Evolutionary conservation across 2,329 filamentous ascomycete genomes (phyloP), one percentile per base, ranked within the genome.

Genomic region (Beauveria pseudobassiana): DNA sequence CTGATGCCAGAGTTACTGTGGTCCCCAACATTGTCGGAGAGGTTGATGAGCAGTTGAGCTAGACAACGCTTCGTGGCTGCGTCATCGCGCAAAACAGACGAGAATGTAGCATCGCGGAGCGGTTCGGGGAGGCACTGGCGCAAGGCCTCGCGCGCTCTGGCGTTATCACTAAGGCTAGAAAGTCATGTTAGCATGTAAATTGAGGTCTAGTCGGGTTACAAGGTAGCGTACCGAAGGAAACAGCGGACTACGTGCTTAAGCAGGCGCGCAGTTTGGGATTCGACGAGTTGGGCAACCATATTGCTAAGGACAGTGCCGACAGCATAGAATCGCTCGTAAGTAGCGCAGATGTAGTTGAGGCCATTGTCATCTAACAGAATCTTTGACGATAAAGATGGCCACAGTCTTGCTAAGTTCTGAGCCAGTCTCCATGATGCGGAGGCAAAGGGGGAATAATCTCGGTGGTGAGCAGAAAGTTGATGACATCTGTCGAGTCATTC

Each of bases 361-460:
- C 95, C 95, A 69, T 96, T 93, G 70, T 99, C 95, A 72, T 99
- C 95, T 3, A 99, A 84, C 58, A 99, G 79, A 28, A 99, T 99
- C 82, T 99, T 99, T 77, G 20, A 99, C 95, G 69, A 99, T 99
- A 79, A 99, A 99, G 70, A 99, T 99, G 63, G 95, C 95, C 16
- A 99, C 95, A 0, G 95, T 99, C 81, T 99, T 99, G 81, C 92
- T 97, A 64, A 99, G 83, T 76, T 99, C 95, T 0, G 93, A 97
- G 55, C 95, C 95, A 0, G 95, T 99, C 79, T 99, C 95, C 95
- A 99, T 99, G 71, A 99, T 99, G 64, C 95, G 88, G 50, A 99
- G 87, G 75, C 95, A 99, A 14, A 99, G 20, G 85, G 85, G 95
- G 95, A 63, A 99, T 99, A 68, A 99, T 99, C 77, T 99, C 95